A percentile compares a stretch with the other conserved stretches of the same genome.
Conservation (phyloP, 345 rosid species). For the Eucalyptus erythrocorys region DNA sequence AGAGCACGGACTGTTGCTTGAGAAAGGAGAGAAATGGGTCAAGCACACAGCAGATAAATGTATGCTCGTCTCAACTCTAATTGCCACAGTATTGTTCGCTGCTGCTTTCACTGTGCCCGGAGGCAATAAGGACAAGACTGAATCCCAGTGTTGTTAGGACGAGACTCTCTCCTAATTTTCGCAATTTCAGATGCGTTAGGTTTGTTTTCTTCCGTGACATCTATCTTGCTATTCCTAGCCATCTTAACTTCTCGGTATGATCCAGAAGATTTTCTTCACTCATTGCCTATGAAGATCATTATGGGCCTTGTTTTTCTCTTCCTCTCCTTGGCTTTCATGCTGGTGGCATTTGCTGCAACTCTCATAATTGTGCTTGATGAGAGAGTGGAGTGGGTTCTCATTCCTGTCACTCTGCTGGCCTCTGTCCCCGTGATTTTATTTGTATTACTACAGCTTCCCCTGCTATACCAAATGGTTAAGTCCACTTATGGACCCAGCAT, state of each 20-base stretch:
- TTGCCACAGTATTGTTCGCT: too few relatives aligned
- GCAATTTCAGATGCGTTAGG: too few relatives aligned
- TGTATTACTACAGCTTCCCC: background rate
- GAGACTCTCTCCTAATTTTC: too few relatives aligned
- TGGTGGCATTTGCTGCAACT: background rate
- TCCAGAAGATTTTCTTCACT: background rate
- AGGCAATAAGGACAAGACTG: too few relatives aligned
- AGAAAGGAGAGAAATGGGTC: too few relatives aligned
- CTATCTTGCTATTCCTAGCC: too few relatives aligned
- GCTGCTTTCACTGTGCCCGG: too few relatives aligned
- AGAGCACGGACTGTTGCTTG: too few relatives aligned
- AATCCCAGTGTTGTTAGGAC: too few relatives aligned
- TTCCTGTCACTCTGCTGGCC: background rate
- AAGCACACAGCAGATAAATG: too few relatives aligned
- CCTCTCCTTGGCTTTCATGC: background rate
- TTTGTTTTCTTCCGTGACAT: too few relatives aligned
- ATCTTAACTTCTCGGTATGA: background rate
- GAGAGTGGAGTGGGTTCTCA: background rate
- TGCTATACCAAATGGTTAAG: background rate
- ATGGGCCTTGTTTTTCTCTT: background rate
- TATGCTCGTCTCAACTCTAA: too few relatives aligned
- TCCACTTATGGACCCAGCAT: background rate
- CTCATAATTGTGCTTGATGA: background rate
- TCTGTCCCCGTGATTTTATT: background rate
- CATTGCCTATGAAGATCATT: background rate